phyloP scores from a whole-genome alignment of 192 early-diverging fungal species.

The Podila verticillata region DNA sequence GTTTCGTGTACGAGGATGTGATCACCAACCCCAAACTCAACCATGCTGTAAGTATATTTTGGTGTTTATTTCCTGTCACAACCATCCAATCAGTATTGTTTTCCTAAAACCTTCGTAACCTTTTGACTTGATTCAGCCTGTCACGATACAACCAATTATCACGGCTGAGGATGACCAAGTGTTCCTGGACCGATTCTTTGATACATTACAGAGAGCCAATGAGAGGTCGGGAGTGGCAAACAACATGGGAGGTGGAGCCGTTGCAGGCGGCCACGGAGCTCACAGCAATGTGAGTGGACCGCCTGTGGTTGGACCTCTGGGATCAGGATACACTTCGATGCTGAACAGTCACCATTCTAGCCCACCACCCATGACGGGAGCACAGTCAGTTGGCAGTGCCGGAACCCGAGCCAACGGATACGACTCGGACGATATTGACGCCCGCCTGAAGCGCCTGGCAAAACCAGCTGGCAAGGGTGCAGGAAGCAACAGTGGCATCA shows the following conservation, averaged over 20 bases:
- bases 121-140: conserved; percentile 53
- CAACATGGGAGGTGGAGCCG: conserved; percentile 38
- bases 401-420: conserved; percentile 17
- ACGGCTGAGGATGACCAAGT: conserved; percentile 88
- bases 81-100: neutral
- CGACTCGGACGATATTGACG: conserved; percentile 30
- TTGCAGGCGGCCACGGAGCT: conserved; percentile 12
- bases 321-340: conserved; percentile 48
- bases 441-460: conserved; percentile 17
- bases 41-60: conserved; percentile 35
- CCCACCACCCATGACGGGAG: conserved; percentile 27
- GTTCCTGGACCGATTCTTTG: conserved; percentile 85
- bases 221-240: conserved; percentile 55
- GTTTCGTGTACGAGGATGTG: conserved; percentile 68
- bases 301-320: conserved; percentile 62
- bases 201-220: conserved; percentile 70
- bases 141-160: conserved; percentile 69
- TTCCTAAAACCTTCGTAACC: neutral
- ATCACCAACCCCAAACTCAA: conserved; percentile 50
- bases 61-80: neutral
- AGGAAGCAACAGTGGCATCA: conserved; percentile 10
- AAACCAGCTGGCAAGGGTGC: conserved; percentile 33
- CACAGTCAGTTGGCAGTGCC: conserved; percentile 7
- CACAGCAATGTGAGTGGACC: conserved; percentile 48
- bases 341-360: conserved; percentile 47